Evolutionary conservation across 2,329 filamentous ascomycete species (phyloP).

Genomic region (Exophiala dermatitidis): DNA sequence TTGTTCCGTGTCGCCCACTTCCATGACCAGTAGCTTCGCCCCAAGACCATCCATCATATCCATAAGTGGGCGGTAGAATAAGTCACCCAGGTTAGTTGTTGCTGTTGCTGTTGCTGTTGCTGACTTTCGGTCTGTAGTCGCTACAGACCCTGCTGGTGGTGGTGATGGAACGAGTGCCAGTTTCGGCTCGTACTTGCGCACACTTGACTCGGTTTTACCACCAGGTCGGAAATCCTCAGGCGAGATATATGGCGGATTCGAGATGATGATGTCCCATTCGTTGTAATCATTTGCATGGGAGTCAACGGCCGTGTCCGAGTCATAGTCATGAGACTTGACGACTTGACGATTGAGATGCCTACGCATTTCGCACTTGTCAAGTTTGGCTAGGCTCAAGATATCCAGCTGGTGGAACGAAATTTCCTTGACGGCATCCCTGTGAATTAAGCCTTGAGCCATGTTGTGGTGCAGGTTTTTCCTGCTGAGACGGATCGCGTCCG

Average conservation of each 20-base stretch:
- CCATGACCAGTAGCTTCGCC: conserved; percentile 56
- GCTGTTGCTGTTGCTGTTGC: neutral
- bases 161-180: conserved; percentile 59
- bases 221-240: conserved; percentile 48
- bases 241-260: conserved; percentile 91
- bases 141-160: conserved; percentile 1
- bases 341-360: neutral
- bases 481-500: conserved; percentile 58
- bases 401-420: conserved; percentile 45
- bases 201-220: conserved; percentile 59
- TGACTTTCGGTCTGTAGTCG: conserved; percentile 30
- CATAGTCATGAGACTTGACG: too few species aligned
- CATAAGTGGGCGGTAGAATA: conserved; percentile 64
- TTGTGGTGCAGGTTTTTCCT: conserved; percentile 56
- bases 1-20: conserved; percentile 64
- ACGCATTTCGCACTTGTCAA: neutral
- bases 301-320: too few species aligned
- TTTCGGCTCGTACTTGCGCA: conserved; percentile 72
- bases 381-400: conserved; percentile 30
- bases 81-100: conserved; percentile 33
- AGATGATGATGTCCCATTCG: conserved; percentile 61
- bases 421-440: conserved; percentile 28
- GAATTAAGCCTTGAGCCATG: conserved; percentile 29
- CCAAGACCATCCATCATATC: conserved; percentile 45
- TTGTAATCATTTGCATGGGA: neutral